Percentiles rank a stretch among this genome's conserved stretches.
Conservation (phyloP, 2,329 filamentous ascomycete species). For the Monilinia fructicola region DNA sequence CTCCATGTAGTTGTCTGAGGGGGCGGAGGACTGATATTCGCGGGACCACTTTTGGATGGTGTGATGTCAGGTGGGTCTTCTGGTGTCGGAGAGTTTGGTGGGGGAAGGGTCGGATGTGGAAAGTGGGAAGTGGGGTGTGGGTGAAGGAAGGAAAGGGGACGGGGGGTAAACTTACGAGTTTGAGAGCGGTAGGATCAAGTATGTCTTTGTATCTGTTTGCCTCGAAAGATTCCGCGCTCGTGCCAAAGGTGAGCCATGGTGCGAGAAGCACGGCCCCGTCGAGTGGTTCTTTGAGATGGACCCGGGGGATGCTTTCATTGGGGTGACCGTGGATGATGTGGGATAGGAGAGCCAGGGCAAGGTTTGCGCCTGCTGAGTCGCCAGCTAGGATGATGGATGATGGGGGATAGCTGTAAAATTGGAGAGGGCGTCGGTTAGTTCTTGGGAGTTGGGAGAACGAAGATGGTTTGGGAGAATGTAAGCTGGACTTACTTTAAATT, state of each 20-base stretch:
- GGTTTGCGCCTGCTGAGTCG: constrained; percentile 55
- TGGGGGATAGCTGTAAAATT: constrained; percentile 55
- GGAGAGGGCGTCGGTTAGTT: constrained; percentile 54
- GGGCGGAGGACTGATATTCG: constrained; percentile 29
- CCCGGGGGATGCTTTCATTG: constrained; percentile 53
- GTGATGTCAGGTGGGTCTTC: constrained; percentile 39
- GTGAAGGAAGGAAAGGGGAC: not conserved
- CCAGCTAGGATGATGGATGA: constrained; percentile 47
- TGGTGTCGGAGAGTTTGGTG: constrained; percentile 43
- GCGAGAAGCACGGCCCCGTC: constrained; percentile 54
- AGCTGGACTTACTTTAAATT: constrained; percentile 29
- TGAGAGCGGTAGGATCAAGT: constrained; percentile 43
- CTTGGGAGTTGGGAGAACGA: constrained; percentile 48
- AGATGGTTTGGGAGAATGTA: constrained; percentile 49
- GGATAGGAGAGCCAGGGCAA: constrained; percentile 47
- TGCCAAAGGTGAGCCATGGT: constrained; percentile 57
- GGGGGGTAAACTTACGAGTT: not conserved
- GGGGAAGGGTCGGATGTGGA: constrained; percentile 23
- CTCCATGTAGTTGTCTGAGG: constrained; percentile 54
- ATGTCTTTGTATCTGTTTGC: constrained; percentile 53
- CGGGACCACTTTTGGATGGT: constrained; percentile 45
- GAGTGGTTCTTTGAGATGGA: constrained; percentile 47
- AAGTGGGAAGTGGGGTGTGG: constrained; percentile 16
- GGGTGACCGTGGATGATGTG: constrained; percentile 58
- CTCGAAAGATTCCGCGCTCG: constrained; percentile 44